Base-by-base conservation (phyloP, 441 rosid genomes). In the Adansonia madagascariensis region DNA sequence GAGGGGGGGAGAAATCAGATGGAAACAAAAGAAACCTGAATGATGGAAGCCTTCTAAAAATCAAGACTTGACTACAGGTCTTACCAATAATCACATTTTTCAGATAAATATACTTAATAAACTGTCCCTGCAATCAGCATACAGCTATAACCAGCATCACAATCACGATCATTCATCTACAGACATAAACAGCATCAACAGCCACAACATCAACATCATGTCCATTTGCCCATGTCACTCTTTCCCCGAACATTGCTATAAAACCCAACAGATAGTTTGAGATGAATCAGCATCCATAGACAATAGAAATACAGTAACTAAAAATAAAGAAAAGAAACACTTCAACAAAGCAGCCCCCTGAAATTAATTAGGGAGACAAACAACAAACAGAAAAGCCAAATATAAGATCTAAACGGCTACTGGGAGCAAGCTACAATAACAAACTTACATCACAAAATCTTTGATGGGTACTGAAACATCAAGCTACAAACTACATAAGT, bases 241-340 rank as follows among this genome's bases (percentile, higher is more conserved):
- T 88, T 82, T 88, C 86, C 97, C 78, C 85, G 91, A 82, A 82
- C 90, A 74, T 73, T 84, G 86, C 98, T 88, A 93, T 88, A 92
- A 85, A 88, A 90, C 75, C 81, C 85, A 85, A 77, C 78, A 83
- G 83, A 89, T 80, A 67, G 88, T 79, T 77, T 84, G 76, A 76
- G 68, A 81, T 84, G 77, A 87, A 86, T 83, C 82, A 71, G 79
- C 79, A 64, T 70, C 74, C 75, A 67, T 44, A 75, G 56, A 50
- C 70, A 63, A 64, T 79, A 24, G 71, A 76, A 61, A 68, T 65
- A 82, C 62, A 12, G 6, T 44, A 10, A 75, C 35, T 17, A 71
- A 60, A 74, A 60, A 31, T 50, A 62, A 77, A 24, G 22, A 68
- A 12, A 22, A 4, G 12, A 52, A 17, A 41, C 24, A 8, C 7